Evolutionary conservation across 1,139 yeast species (phyloP), one percentile per base, ranked within the genome.

Genomic region (Hanseniaspora gamundiae): DNA sequence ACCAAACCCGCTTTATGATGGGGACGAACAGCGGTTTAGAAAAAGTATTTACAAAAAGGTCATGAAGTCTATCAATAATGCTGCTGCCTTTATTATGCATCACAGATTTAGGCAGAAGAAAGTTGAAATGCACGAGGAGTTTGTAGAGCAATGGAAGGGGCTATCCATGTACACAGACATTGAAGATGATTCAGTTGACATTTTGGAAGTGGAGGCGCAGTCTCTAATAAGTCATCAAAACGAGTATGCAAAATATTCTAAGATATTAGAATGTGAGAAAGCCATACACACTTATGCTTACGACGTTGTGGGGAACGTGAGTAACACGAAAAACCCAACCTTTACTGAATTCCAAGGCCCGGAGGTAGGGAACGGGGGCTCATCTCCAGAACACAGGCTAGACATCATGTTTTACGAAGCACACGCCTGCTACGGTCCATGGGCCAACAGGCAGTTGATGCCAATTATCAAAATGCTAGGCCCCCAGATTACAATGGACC

Each of bases 361-460:
- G 2, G 79, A 74, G 51, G 62, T 76, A 29, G 80, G 79, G 2
- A 74, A 75, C 48, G 66, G 73, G 38, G 75, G 71, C 10, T 59
- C 71, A 2, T 62, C 77, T 0, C 95, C 96, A 0, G 74, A 72
- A 47, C 74, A 74, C 58, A 91, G 88, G 0, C 55, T 80, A 5
- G 81, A 81, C 46, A 46, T 87, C 16, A 69, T 68, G 17, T 54
- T 86, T 4, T 70, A 73, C 1, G 71, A 74, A 48, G 79, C 88
- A 0, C 79, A 85, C 0, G 66, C 86, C 1, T 81, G 81, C 52
- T 88, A 85, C 56, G 98, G 98, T 0, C 94, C 98, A 0, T 88
- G 97, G 96, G 83, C 96, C 0, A 94, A 88, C 48, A 74, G 88
- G 39, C 94, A 91, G 59, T 60, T 95, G 20, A 70, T 70, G 1